Percentiles rank a stretch among this genome's conserved stretches.
Conservation (phyloP, 2,329 filamentous ascomycete genomes). For the Epichloe bromicola region DNA sequence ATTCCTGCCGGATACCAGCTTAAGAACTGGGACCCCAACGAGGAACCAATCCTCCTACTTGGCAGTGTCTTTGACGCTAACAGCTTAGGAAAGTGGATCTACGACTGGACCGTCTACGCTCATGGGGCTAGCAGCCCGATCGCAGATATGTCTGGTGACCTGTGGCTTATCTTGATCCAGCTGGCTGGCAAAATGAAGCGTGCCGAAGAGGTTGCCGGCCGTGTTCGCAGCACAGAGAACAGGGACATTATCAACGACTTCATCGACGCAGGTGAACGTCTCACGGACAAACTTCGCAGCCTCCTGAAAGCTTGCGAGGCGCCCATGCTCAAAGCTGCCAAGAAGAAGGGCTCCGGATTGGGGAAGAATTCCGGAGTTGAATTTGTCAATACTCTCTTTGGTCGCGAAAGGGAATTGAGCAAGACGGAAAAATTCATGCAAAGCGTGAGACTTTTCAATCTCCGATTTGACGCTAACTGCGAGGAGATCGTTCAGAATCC, state of each 20-base stretch:
- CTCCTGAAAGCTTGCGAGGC: constrained; percentile 85
- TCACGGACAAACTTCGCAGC: constrained; percentile 73
- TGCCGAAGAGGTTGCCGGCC: constrained; percentile 62
- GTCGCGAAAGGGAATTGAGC: constrained; percentile 76
- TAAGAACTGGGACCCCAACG: constrained; percentile 95
- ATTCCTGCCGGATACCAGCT: constrained; percentile 86
- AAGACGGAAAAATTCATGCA: constrained; percentile 90
- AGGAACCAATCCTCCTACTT: constrained; percentile 85
- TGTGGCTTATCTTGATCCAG: constrained; percentile 92
- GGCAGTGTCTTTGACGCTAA: constrained; percentile 96
- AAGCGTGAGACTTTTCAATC: constrained; percentile 73
- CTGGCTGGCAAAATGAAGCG: constrained; percentile 88
- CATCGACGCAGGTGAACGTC: constrained; percentile 72
- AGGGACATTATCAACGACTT: constrained; percentile 81
- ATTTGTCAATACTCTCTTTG: constrained; percentile 94
- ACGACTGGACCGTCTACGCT: constrained; percentile 95
- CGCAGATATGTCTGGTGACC: constrained; percentile 80
- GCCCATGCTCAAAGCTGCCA: constrained; percentile 86
- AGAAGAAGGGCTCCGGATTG: constrained; percentile 54
- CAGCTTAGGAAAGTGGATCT: constrained; percentile 97
- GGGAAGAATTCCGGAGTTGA: constrained; percentile 87
- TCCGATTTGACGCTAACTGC: constrained; percentile 92
- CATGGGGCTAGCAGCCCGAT: constrained; percentile 73
- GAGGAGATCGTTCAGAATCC: constrained; percentile 67
- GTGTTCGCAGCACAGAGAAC: constrained; percentile 60